Conservation (phyloP, 306 rosid genomes). For the Vicia sativa region DNA sequence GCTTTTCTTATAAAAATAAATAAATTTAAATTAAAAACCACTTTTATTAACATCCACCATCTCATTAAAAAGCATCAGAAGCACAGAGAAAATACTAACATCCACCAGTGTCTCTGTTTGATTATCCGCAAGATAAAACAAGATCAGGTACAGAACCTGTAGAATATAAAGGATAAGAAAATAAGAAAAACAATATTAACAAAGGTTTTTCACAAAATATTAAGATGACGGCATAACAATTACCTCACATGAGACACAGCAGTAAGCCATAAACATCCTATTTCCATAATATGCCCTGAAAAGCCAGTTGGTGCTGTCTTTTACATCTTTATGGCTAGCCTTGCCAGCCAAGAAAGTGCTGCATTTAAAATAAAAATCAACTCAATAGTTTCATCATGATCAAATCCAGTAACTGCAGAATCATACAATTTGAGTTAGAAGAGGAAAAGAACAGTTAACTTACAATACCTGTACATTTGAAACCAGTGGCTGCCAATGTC, state of each 20-base stretch:
- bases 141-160: constrained; percentile 82
- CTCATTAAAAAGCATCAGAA: constrained; percentile 7
- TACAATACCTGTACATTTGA: constrained; percentile 90
- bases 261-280: constrained; percentile 95
- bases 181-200: constrained; percentile 1
- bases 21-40: not conserved
- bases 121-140: constrained; percentile 75
- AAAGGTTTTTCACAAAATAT: not conserved
- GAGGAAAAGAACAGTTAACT: constrained; percentile 8
- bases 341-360: constrained; percentile 95
- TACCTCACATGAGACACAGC: constrained; percentile 96
- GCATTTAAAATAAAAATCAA: constrained; percentile 44
- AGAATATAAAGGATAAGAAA: constrained; percentile 40
- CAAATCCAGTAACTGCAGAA: constrained; percentile 19
- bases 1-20: not conserved
- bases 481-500: constrained; percentile 99
- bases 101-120: constrained; percentile 64
- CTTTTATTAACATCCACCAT: not conserved
- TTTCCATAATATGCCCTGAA: constrained; percentile 89
- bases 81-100: constrained; percentile 51
- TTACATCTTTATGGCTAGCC: constrained; percentile 95
- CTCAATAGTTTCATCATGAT: constrained; percentile 26
- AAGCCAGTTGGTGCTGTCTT: constrained; percentile 96
- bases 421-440: constrained; percentile 8
- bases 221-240: constrained; percentile 22